phyloP scores from a whole-genome alignment of 305 asterid species.

The Fraxinus angustifolia region DNA sequence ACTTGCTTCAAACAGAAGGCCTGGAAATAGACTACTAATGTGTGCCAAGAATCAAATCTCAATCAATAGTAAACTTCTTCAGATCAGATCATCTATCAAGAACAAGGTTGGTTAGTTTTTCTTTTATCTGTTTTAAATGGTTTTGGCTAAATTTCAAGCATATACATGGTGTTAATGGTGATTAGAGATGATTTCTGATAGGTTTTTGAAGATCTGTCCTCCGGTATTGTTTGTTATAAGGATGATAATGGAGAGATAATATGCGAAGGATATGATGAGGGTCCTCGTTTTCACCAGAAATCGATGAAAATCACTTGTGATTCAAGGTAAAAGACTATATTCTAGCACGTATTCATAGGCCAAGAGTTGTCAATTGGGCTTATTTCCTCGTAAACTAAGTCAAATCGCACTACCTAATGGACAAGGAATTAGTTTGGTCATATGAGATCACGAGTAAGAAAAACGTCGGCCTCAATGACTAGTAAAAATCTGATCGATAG shows the following conservation, averaged over 20 bases:
- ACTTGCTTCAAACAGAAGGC: constrained; percentile 6
- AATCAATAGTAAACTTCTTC: constrained; percentile 10
- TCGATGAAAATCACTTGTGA: constrained; percentile 28
- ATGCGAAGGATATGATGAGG: constrained; percentile 80
- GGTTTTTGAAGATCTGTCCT: constrained; percentile 61
- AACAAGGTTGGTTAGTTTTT: constrained; percentile 24
- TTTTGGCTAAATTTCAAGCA: neutral
- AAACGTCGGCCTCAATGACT: too few species aligned
- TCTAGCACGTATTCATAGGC: neutral
- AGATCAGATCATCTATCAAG: constrained; percentile 33
- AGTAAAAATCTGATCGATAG: neutral
- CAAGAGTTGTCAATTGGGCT: neutral
- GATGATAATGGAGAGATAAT: constrained; percentile 64
- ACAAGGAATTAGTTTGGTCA: too few species aligned
- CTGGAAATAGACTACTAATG: constrained; percentile 21
- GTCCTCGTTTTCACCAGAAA: constrained; percentile 55
- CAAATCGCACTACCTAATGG: too few species aligned
- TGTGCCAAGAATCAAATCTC: constrained; percentile 27
- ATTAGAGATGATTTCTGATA: neutral
- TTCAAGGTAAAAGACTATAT: constrained; percentile 41
- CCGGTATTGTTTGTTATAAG: constrained; percentile 62
- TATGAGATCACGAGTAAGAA: neutral
- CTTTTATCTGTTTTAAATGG: neutral
- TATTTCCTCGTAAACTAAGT: neutral
- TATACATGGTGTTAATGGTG: neutral